Evolutionary conservation across 1,139 yeast species (phyloP), one percentile per base, ranked within the genome.

Genomic region (Meyerozyma sp.): DNA sequence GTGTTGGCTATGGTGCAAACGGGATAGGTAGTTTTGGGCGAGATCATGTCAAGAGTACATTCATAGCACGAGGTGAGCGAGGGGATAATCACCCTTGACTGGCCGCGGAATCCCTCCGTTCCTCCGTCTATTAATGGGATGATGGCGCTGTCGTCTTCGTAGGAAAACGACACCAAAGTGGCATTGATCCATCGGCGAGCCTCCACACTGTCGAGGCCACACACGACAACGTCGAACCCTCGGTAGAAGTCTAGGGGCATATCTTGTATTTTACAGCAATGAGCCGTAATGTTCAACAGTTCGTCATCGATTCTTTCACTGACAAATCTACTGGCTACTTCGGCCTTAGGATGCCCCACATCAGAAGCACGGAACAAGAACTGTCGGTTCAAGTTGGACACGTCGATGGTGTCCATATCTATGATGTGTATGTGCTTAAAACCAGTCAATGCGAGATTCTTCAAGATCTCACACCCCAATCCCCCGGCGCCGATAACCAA

Each of bases 121-220:
- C 98, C 98, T 2, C 98, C 98, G 58, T 93, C 98, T 28, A 93
- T 81, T 58, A 93, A 65, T 0, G 98, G 97, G 36, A 88, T 84
- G 28, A 87, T 64, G 9, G 65, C 63, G 40, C 76, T 77, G 29
- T 79, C 79, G 43, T 76, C 74, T 6, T 70, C 64, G 1, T 61
- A 60, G 47, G 76, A 81, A 56, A 88, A 55, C 5, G 79, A 70
- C 1, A 86, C 80, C 39, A 93, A 64, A 8, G 82, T 81, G 14
- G 88, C 82, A 61, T 91, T 93, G 49, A 91, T 85, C 95, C 96
- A 91, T 43, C 98, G 68, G 35, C 98, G 70, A 0, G 98, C 97
- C 54, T 85, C 95, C 8, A 93, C 84, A 41, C 88, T 82, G 58
- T 93, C 98, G 43, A 93, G 70, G 0, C 98, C 98, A 49, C 96